phyloP scores from a whole-genome alignment of 257 asterid genomes.

The Handroanthus guayacan region DNA sequence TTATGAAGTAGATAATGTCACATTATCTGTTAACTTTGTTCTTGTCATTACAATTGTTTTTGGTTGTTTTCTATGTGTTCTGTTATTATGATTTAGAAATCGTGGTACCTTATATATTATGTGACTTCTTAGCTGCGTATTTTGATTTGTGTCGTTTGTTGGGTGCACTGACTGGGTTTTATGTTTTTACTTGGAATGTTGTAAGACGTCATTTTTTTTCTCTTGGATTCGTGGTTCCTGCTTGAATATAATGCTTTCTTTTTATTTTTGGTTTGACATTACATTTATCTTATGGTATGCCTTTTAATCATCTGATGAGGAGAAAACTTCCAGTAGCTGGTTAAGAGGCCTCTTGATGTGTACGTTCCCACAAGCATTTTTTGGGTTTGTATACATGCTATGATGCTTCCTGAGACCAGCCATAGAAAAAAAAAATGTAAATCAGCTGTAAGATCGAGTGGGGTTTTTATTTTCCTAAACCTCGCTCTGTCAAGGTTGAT shows the following conservation, averaged over 20 bases:
- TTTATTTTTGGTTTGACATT: neutral
- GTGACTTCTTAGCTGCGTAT: neutral
- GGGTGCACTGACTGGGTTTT: neutral
- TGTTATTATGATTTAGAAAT: neutral
- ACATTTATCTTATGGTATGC: neutral
- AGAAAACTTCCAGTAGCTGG: neutral
- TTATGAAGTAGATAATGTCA: neutral
- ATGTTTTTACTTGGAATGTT: neutral
- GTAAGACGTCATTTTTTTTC: neutral
- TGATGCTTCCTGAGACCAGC: constrained; percentile 29
- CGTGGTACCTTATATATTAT: neutral
- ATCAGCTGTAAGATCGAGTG: constrained; percentile 29
- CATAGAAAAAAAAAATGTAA: neutral
- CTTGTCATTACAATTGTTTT: neutral
- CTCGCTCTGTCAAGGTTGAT: constrained; percentile 37
- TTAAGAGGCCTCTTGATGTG: constrained; percentile 8
- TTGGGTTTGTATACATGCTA: constrained; percentile 11
- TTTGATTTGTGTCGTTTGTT: neutral
- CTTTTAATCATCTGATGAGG: neutral
- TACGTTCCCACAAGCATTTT: neutral
- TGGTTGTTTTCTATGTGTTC: neutral
- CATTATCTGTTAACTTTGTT: neutral
- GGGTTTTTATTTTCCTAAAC: constrained; percentile 16
- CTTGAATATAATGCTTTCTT: neutral
- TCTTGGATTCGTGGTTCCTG: neutral